phyloP scores from a whole-genome alignment of 2,329 filamentous ascomycete species.

The Penicillium sp. region DNA sequence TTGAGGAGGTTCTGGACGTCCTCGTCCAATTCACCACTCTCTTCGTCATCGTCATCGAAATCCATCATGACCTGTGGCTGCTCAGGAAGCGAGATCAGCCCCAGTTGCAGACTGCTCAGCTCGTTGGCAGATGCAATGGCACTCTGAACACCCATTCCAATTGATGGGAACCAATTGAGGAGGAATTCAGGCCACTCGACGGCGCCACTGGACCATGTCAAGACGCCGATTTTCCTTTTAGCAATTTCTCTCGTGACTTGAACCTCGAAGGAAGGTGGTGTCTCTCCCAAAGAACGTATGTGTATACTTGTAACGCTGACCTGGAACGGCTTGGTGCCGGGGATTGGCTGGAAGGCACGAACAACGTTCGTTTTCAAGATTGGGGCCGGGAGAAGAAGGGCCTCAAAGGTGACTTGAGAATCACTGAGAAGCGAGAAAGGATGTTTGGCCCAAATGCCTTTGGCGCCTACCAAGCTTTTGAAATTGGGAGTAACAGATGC shows the following conservation, averaged over 20 bases:
- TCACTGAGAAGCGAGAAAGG: constrained; percentile 35
- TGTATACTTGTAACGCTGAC: constrained; percentile 33
- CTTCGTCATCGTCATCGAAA: constrained; percentile 27
- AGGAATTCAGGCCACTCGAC: constrained; percentile 36
- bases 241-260: constrained; percentile 35
- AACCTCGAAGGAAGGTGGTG: constrained; percentile 33
- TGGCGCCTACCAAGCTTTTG: constrained; percentile 26
- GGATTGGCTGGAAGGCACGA: constrained; percentile 33
- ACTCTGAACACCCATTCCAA: constrained; percentile 26
- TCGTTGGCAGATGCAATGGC: constrained; percentile 20
- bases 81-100: constrained; percentile 32
- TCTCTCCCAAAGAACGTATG: constrained; percentile 27
- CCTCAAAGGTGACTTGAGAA: constrained; percentile 29
- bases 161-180: constrained; percentile 23
- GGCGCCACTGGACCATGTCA: constrained; percentile 41
- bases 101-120: constrained; percentile 36
- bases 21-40: constrained; percentile 21
- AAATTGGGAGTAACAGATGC: constrained; percentile 33
- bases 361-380: constrained; percentile 30
- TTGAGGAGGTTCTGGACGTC: constrained; percentile 6
- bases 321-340: constrained; percentile 35
- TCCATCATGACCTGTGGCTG: constrained; percentile 13
- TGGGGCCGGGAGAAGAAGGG: constrained; percentile 34
- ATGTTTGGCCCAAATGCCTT: constrained; percentile 29
- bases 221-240: constrained; percentile 30